These are phyloP conservation scores for Penicillium sp. DNA, from an alignment of 2,329 filamentous ascomycete genomes.

Conservation along the genomic window DNA sequence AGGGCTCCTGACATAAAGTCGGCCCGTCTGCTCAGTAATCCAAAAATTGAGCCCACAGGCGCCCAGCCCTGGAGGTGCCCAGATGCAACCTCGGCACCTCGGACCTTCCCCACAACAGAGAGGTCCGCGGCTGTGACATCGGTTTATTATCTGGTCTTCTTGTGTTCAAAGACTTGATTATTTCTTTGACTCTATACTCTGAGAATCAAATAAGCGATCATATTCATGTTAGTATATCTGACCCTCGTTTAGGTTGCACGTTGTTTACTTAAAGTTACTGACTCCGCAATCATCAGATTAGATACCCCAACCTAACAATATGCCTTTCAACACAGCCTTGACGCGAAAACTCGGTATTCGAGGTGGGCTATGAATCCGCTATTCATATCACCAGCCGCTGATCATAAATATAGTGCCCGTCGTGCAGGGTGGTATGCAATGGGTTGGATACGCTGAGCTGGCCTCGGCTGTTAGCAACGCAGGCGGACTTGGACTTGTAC, in stretches of 20 bases:
- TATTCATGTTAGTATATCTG: background rate
- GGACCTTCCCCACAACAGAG: constrained; percentile 26
- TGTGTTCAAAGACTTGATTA: background rate
- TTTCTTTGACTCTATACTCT: background rate
- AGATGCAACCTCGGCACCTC: constrained; percentile 35
- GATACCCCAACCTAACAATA: constrained; percentile 33
- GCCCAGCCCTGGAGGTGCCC: background rate
- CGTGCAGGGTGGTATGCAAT: constrained; percentile 57
- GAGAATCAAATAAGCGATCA: background rate
- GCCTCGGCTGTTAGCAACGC: constrained; percentile 56
- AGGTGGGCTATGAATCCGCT: constrained; percentile 29
- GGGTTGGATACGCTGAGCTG: constrained; percentile 56
- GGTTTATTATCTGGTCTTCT: constrained; percentile 7
- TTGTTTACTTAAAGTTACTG: constrained; percentile 1
- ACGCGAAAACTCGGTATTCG: constrained; percentile 59
- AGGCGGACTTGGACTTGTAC: constrained; percentile 53
- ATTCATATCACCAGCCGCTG: background rate
- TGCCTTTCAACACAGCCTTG: constrained; percentile 66
- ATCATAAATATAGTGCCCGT: constrained; percentile 43
- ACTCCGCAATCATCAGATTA: constrained; percentile 8
- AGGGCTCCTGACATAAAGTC: background rate
- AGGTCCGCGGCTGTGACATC: constrained; percentile 25
- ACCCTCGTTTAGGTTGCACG: background rate
- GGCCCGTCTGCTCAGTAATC: constrained; percentile 1
- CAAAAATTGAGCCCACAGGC: background rate